Evolutionary conservation across 495 filamentous ascomycete genomes (phyloP).

Genomic region (Xylaria nigripes): DNA sequence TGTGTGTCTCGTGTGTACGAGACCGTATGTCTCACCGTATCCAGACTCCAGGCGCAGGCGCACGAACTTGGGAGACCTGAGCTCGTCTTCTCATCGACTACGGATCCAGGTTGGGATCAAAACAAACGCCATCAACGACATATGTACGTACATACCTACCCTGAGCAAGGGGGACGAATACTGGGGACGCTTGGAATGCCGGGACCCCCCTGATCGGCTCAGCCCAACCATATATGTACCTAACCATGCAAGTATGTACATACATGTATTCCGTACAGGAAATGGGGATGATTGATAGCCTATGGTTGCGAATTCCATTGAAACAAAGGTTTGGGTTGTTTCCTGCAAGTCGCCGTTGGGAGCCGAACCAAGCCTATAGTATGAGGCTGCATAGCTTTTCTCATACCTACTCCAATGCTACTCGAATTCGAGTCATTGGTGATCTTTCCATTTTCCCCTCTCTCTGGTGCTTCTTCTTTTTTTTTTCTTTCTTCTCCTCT

Average conservation of each 20-base stretch:
- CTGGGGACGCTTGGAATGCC: neutral
- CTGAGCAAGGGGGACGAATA: neutral
- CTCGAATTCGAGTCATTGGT: conserved; percentile 8
- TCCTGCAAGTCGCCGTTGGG: conserved; percentile 27
- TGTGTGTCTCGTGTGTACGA: conserved; percentile 5
- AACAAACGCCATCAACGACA: neutral
- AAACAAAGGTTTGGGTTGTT: conserved; percentile 24
- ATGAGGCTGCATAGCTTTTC: conserved; percentile 25
- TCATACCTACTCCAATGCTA: conserved; percentile 1
- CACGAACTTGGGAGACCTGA: conserved; percentile 1
- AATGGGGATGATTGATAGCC: neutral
- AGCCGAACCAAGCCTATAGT: conserved; percentile 25
- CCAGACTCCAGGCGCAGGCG: neutral
- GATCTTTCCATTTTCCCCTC: conserved; percentile 11
- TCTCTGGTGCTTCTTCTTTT: conserved; percentile 8
- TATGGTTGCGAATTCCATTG: conserved; percentile 15
- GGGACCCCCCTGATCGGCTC: conserved; percentile 5
- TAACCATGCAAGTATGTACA: conserved; percentile 3
- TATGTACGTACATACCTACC: neutral
- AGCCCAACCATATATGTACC: conserved; percentile 12
- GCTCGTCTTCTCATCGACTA: neutral
- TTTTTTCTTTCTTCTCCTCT: neutral
- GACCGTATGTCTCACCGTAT: neutral
- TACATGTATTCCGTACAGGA: neutral
- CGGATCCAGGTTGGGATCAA: conserved; percentile 1